Percentiles rank a stretch among this genome's conserved stretches.
These are phyloP conservation scores for Anastatica hierochuntica DNA, from an alignment of 345 rosid genomes.

Conservation along the genomic window DNA sequence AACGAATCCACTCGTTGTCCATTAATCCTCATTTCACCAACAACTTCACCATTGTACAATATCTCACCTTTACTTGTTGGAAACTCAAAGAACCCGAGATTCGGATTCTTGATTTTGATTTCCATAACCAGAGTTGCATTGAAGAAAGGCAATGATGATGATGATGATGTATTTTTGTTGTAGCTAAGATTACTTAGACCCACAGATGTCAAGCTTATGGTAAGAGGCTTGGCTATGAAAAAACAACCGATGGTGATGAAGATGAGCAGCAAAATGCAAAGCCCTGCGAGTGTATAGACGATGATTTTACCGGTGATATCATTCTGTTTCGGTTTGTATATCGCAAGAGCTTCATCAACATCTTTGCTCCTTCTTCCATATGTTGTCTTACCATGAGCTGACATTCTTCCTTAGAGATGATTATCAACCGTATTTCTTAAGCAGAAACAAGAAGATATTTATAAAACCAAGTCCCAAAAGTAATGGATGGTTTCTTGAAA, in stretches of 20 bases:
- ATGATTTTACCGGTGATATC: constrained; percentile 10
- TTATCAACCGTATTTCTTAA: no score
- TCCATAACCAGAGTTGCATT: constrained; percentile 19
- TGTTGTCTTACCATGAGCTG: not conserved
- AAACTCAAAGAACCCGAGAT: constrained; percentile 18
- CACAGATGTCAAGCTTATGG: constrained; percentile 13
- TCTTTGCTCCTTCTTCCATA: constrained; percentile 17
- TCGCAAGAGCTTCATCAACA: constrained; percentile 2
- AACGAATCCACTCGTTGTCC: constrained; percentile 17
- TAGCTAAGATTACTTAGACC: constrained; percentile 15
- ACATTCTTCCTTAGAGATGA: constrained; percentile 2
- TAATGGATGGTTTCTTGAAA: no score
- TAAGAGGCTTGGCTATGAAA: constrained; percentile 19
- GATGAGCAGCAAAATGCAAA: constrained; percentile 12
- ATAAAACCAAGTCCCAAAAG: no score
- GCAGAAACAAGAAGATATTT: no score
- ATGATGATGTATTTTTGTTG: not conserved
- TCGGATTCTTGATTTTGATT: constrained; percentile 17
- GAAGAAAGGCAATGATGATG: constrained; percentile 25
- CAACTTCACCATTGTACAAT: constrained; percentile 14
- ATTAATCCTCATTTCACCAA: constrained; percentile 20
- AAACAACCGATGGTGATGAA: constrained; percentile 21
- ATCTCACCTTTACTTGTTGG: constrained; percentile 16
- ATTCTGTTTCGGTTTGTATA: not conserved
- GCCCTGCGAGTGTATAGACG: constrained; percentile 18